Conservation (phyloP, 2,329 filamentous ascomycete genomes). For the Sporothrix globosa region DNA sequence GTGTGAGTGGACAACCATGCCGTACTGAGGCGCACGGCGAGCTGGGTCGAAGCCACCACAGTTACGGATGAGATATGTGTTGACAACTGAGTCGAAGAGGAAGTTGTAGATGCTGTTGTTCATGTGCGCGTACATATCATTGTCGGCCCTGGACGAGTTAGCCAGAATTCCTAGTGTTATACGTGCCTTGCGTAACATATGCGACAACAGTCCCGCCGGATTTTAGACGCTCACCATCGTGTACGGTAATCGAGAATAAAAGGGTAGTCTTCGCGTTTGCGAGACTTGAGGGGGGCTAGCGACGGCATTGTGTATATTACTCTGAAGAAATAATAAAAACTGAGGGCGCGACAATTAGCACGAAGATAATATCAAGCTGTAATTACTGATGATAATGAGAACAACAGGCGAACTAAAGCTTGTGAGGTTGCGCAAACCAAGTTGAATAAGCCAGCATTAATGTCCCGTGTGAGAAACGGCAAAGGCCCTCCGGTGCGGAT, state of each 20-base stretch:
- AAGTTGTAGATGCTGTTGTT: slow-evolving; percentile 89
- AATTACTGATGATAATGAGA: too few species aligned
- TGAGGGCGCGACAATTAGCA: neutral
- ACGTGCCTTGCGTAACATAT: neutral
- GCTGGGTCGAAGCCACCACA: slow-evolving; percentile 71
- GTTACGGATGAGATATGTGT: slow-evolving; percentile 80
- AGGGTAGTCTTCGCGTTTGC: slow-evolving; percentile 71
- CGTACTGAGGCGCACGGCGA: slow-evolving; percentile 70
- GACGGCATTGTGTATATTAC: slow-evolving; percentile 41
- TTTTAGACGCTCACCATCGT: slow-evolving; percentile 66
- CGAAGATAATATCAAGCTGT: neutral
- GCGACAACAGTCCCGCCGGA: neutral
- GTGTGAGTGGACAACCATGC: slow-evolving; percentile 81
- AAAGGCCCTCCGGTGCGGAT: neutral
- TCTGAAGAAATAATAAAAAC: neutral
- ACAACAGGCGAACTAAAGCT: neutral
- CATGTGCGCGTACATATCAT: slow-evolving; percentile 93
- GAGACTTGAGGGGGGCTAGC: slow-evolving; percentile 57
- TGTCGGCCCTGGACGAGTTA: slow-evolving; percentile 70
- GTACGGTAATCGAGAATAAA: slow-evolving; percentile 83
- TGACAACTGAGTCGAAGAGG: slow-evolving; percentile 87
- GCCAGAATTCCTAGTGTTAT: too few species aligned
- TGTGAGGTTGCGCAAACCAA: neutral
- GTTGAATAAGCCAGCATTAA: neutral
- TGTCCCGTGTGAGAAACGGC: neutral